These are phyloP conservation scores for Cadophora malorum DNA, from an alignment of 2,329 filamentous ascomycete genomes.

Conservation along the genomic window DNA sequence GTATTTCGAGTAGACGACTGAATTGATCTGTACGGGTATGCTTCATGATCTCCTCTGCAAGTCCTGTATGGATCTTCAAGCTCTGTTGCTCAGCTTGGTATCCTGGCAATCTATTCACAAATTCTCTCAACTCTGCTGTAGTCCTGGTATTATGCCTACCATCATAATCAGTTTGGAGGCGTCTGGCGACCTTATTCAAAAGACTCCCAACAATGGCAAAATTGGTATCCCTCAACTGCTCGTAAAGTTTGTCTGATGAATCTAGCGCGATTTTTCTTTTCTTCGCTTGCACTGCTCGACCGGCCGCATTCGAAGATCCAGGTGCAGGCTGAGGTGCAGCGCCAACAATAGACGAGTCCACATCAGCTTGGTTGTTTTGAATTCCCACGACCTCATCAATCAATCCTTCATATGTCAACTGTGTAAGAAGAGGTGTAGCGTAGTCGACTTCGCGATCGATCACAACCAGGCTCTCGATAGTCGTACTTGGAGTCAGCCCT, in stretches of 20 bases:
- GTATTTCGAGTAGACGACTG: constrained; percentile 85
- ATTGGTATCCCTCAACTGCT: constrained; percentile 87
- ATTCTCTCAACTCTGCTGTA: constrained; percentile 89
- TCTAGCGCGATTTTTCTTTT: constrained; percentile 92
- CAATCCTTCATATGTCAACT: constrained; percentile 94
- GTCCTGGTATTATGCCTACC: constrained; percentile 85
- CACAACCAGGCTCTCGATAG: constrained; percentile 89
- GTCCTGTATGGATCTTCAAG: constrained; percentile 86
- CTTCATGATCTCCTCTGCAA: constrained; percentile 96
- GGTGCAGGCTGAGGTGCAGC: constrained; percentile 65
- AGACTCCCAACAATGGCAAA: constrained; percentile 92
- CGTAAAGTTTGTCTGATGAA: constrained; percentile 86
- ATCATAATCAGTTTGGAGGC: constrained; percentile 87
- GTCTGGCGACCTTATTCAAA: constrained; percentile 87
- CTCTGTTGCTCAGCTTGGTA: constrained; percentile 95
- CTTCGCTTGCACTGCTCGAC: constrained; percentile 65
- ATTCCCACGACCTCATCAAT: constrained; percentile 95
- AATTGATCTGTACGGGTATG: constrained; percentile 90
- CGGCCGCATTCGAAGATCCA: constrained; percentile 60
- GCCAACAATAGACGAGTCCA: constrained; percentile 89
- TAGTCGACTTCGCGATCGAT: constrained; percentile 96
- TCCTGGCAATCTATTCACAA: constrained; percentile 89
- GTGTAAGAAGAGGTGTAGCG: constrained; percentile 88
- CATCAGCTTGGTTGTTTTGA: constrained; percentile 88
- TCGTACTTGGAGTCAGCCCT: constrained; percentile 82